Percentiles rank a stretch among this genome's conserved stretches.
Conservation (phyloP, 192 early-diverging fungal species). For the Coemansia sp. region DNA sequence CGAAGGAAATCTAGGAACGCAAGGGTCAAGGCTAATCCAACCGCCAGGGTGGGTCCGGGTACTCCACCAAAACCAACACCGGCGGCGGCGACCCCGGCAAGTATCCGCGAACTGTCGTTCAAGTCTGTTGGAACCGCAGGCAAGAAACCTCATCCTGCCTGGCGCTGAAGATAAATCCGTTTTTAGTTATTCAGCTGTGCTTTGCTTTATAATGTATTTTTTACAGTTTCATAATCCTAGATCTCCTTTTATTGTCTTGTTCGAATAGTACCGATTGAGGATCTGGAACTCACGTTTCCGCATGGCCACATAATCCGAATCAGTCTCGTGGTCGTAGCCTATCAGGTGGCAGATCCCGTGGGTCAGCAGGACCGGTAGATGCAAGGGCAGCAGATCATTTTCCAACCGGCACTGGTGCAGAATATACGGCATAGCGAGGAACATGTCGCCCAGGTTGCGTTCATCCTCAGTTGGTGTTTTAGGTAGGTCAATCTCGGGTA, state of each 20-base stretch:
- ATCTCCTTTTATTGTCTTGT: not conserved
- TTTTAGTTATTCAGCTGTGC: not conserved
- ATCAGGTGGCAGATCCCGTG: conserved; percentile 71
- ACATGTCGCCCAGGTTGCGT: conserved; percentile 63
- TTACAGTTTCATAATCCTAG: not conserved
- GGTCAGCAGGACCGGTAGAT: conserved; percentile 59
- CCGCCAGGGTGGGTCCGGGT: conserved; percentile 4
- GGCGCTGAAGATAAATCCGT: conserved; percentile 18
- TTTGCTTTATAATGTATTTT: conserved; percentile 8
- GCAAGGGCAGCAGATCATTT: conserved; percentile 46
- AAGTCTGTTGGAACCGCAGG: conserved; percentile 30
- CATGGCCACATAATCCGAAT: conserved; percentile 53
- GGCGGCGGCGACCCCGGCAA: not conserved
- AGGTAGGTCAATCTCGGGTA: conserved; percentile 17
- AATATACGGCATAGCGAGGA: conserved; percentile 61
- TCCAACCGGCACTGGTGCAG: conserved; percentile 50
- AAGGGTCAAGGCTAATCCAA: conserved; percentile 33
- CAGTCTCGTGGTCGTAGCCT: conserved; percentile 64
- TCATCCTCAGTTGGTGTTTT: conserved; percentile 50
- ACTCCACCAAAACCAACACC: conserved; percentile 36
- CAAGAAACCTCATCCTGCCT: conserved; percentile 28
- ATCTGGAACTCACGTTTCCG: conserved; percentile 34
- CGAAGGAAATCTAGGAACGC: conserved; percentile 45
- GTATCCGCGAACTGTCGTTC: conserved; percentile 35
- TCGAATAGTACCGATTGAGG: conserved; percentile 18